phyloP scores from a whole-genome alignment of 257 asterid species.

The Solanum bulbocastanum region DNA sequence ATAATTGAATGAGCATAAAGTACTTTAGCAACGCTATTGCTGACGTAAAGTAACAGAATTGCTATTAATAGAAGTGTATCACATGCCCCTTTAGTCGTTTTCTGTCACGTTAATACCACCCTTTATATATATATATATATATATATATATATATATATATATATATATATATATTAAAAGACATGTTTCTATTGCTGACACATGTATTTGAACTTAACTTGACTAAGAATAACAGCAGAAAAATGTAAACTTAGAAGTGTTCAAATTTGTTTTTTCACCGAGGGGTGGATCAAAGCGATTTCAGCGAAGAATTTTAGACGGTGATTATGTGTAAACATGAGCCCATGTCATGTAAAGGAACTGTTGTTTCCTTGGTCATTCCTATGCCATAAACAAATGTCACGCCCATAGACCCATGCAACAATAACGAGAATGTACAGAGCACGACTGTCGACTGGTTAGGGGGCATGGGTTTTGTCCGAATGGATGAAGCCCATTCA shows the following conservation, averaged over 20 bases:
- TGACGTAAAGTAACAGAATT: neutral
- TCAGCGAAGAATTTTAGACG: too few species aligned
- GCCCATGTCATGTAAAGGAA: too few species aligned
- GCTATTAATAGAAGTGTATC: neutral
- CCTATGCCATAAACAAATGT: neutral
- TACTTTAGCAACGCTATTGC: neutral
- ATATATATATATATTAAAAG: neutral
- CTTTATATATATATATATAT: too few species aligned
- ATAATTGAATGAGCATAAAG: too few species aligned
- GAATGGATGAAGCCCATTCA: too few species aligned
- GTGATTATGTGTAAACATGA: neutral
- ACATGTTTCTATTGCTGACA: neutral
- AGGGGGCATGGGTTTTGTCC: too few species aligned
- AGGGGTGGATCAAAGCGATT: too few species aligned
- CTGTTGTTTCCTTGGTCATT: neutral
- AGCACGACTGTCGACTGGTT: too few species aligned
- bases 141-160: too few species aligned
- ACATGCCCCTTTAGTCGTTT: neutral
- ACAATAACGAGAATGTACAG: neutral
- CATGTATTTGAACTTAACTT: neutral
- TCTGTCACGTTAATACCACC: neutral
- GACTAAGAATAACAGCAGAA: neutral
- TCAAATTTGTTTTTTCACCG: neutral
- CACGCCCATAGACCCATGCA: neutral
- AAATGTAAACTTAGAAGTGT: neutral